These are phyloP conservation scores for Rhizopogon roseolus DNA, from an alignment of 768 basidiomycete species.

Conservation along the genomic window DNA sequence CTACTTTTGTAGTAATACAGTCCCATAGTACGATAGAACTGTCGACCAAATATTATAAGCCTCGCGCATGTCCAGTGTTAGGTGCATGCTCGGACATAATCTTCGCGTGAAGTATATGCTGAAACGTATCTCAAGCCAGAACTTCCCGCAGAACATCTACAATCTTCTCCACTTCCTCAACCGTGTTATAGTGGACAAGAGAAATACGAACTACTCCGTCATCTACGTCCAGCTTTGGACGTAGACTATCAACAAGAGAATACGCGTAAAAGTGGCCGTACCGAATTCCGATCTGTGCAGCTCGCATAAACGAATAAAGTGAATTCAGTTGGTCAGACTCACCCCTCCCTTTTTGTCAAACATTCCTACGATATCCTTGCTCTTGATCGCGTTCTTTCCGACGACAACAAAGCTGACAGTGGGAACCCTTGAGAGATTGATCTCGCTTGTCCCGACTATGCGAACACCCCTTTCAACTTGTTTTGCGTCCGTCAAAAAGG, in stretches of 20 bases:
- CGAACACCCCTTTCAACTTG: constrained; percentile 57
- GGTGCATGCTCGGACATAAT: not conserved
- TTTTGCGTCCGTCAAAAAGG: constrained; percentile 45
- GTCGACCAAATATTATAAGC: not conserved
- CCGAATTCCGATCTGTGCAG: constrained; percentile 63
- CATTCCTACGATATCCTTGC: constrained; percentile 55
- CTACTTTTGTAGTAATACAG: too few species aligned
- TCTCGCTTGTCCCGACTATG: constrained; percentile 57
- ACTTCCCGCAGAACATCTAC: constrained; percentile 51
- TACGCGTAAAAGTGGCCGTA: constrained; percentile 80
- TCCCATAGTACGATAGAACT: too few species aligned
- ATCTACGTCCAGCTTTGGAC: constrained; percentile 50
- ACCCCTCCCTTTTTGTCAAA: constrained; percentile 66
- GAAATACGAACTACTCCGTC: constrained; percentile 75
- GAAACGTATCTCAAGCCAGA: constrained; percentile 20
- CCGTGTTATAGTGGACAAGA: constrained; percentile 76
- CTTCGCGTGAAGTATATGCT: not conserved
- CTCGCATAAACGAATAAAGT: not conserved
- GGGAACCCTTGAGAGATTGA: constrained; percentile 45
- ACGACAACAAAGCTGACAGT: constrained; percentile 71
- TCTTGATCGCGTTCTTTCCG: constrained; percentile 50
- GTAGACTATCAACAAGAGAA: constrained; percentile 47
- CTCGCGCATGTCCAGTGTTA: not conserved
- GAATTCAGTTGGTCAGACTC: constrained; percentile 20
- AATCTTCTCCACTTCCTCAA: constrained; percentile 62